Percentiles rank a stretch among this genome's conserved stretches.
Evolutionary conservation across 2,329 filamentous ascomycete species (phyloP).

Genomic region (Paecilomyces fulvus): DNA sequence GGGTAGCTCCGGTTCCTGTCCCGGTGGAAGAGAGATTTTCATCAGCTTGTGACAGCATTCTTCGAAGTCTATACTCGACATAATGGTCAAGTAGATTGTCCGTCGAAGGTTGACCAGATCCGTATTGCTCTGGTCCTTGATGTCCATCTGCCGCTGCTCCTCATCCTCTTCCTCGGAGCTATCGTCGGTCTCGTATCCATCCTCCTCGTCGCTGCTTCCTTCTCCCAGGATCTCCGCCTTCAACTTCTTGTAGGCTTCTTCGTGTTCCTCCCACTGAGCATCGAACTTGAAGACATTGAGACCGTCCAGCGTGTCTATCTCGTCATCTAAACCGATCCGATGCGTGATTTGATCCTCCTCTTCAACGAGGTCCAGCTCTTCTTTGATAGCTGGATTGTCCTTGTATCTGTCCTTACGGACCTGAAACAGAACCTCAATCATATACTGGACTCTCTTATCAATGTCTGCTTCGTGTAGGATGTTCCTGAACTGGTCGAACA

Average conservation of each 20-base stretch:
- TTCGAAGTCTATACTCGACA: slow-evolving; percentile 92
- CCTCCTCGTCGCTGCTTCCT: slow-evolving; percentile 70
- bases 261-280: slow-evolving; percentile 78
- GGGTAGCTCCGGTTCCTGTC: slow-evolving; percentile 80
- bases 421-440: slow-evolving; percentile 97
- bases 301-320: slow-evolving; percentile 74
- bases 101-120: slow-evolving; percentile 88
- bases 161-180: slow-evolving; percentile 66
- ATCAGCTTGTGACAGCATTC: slow-evolving; percentile 97
- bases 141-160: slow-evolving; percentile 78
- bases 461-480: slow-evolving; percentile 96
- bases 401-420: slow-evolving; percentile 95
- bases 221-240: slow-evolving; percentile 93
- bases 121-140: slow-evolving; percentile 95
- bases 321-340: slow-evolving; percentile 69
- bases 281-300: slow-evolving; percentile 97
- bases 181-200: slow-evolving; percentile 53
- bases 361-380: slow-evolving; percentile 90
- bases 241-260: slow-evolving; percentile 79
- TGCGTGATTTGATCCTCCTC: slow-evolving; percentile 98
- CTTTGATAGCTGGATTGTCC: slow-evolving; percentile 80
- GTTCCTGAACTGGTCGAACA: slow-evolving; percentile 92
- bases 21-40: slow-evolving; percentile 79
- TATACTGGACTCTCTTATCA: slow-evolving; percentile 97
- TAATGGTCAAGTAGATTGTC: slow-evolving; percentile 95